A percentile compares a stretch with the other conserved stretches of the same genome.
Evolutionary conservation across 106 monocot species (phyloP).

Genomic region (Gastrodia elata): DNA sequence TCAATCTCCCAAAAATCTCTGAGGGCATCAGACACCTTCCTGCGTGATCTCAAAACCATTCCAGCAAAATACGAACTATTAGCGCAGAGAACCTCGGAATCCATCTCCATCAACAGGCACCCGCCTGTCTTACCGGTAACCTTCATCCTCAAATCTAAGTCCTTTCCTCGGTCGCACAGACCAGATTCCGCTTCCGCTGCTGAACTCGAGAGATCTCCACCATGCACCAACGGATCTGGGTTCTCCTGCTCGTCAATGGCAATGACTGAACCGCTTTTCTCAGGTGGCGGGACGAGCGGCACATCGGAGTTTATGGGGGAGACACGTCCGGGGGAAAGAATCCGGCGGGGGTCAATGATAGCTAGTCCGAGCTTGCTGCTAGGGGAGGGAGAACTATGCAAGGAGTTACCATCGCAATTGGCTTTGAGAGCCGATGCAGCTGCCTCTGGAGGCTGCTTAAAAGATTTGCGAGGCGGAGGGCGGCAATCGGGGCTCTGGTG

Average conservation of each 20-base stretch:
- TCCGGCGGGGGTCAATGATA: slow-evolving; percentile 62
- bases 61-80: slow-evolving; percentile 44
- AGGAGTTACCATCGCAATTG: slow-evolving; percentile 6
- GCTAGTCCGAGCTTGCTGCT: slow-evolving; percentile 28
- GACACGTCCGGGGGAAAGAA: slow-evolving; percentile 81
- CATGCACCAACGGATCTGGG: slow-evolving; percentile 6
- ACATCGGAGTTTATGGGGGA: slow-evolving; percentile 74
- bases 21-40: slow-evolving; percentile 14
- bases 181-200: neutral
- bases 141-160: slow-evolving; percentile 52
- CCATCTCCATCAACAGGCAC: slow-evolving; percentile 49
- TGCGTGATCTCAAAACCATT: slow-evolving; percentile 22
- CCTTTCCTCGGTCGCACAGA: neutral
- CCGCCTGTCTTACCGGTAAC: slow-evolving; percentile 56
- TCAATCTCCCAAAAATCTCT: slow-evolving; percentile 41
- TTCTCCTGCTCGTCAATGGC: neutral
- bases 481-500: slow-evolving; percentile 27
- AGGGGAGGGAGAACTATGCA: slow-evolving; percentile 55
- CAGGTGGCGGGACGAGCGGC: slow-evolving; percentile 18
- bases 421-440: neutral
- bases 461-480: neutral
- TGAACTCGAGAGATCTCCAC: neutral
- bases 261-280: neutral
- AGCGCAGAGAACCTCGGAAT: slow-evolving; percentile 42
- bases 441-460: neutral